Conservation (phyloP, 331 rosid species). For the Malus hybrid region DNA sequence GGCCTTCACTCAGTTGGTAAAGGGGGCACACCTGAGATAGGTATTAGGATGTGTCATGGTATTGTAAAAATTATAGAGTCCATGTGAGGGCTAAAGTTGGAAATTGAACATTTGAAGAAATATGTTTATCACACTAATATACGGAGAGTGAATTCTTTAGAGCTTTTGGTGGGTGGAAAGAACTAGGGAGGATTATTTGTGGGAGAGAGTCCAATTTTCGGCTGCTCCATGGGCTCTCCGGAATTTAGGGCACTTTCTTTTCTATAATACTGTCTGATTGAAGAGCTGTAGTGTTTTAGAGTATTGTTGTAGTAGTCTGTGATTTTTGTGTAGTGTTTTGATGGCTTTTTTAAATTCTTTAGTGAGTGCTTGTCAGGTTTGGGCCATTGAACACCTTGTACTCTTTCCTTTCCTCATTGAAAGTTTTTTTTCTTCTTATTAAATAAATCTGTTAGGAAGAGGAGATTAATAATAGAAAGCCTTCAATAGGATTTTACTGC, state of each 20-base stretch:
- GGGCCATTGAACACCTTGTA: not conserved
- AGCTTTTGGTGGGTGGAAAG: not conserved
- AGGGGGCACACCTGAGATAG: not conserved
- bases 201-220: not conserved
- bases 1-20: not conserved
- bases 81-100: not conserved
- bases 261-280: not conserved
- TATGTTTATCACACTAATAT: not conserved
- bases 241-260: not conserved
- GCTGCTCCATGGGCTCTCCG: not conserved
- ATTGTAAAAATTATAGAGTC: not conserved
- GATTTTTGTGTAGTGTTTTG: not conserved
- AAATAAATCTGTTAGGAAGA: not conserved
- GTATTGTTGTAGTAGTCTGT: not conserved
- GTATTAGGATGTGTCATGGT: not conserved
- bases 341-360: not conserved
- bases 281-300: not conserved
- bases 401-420: not conserved
- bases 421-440: not conserved
- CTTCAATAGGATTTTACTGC: not conserved
- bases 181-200: not conserved
- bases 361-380: not conserved
- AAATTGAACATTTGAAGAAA: not conserved
- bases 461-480: not conserved
- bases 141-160: not conserved